phyloP scores from a whole-genome alignment of 2,329 filamentous ascomycete species.

The Colletotrichum filicis region DNA sequence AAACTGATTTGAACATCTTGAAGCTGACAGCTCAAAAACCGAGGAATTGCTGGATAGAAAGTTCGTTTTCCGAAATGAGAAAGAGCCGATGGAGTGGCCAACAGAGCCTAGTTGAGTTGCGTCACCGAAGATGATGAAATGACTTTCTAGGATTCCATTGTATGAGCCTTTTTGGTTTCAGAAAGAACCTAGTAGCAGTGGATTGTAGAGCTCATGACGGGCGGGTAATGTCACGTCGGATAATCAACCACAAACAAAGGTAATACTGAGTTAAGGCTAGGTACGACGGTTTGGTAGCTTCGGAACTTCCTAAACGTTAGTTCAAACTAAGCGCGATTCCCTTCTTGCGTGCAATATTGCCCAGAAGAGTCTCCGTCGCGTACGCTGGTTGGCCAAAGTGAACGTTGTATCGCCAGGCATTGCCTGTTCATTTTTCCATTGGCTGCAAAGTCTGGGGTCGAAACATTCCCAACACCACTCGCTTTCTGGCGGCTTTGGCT shows the following conservation, averaged over 20 bases:
- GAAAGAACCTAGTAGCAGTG: no score
- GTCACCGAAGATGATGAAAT: background rate
- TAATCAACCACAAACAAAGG: background rate
- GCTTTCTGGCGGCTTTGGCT: slow-evolving; percentile 22
- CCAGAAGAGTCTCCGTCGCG: background rate
- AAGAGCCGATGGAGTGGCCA: no score
- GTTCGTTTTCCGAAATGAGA: no score
- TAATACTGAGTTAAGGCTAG: background rate
- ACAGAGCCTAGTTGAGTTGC: no score
- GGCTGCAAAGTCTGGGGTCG: background rate
- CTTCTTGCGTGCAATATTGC: background rate
- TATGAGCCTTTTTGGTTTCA: background rate
- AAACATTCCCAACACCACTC: background rate
- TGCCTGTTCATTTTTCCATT: background rate
- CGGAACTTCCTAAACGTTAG: background rate
- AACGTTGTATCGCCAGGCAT: background rate
- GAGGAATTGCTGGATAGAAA: no score
- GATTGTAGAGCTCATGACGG: no score
- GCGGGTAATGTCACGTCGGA: background rate
- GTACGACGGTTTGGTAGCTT: background rate
- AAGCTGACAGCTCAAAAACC: no score
- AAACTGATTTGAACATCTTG: no score
- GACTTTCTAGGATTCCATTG: background rate
- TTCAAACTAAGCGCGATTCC: background rate
- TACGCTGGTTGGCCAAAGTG: background rate